Base-by-base conservation (phyloP, 2,329 filamentous ascomycete species). In the Trichothecium sympodiale region DNA sequence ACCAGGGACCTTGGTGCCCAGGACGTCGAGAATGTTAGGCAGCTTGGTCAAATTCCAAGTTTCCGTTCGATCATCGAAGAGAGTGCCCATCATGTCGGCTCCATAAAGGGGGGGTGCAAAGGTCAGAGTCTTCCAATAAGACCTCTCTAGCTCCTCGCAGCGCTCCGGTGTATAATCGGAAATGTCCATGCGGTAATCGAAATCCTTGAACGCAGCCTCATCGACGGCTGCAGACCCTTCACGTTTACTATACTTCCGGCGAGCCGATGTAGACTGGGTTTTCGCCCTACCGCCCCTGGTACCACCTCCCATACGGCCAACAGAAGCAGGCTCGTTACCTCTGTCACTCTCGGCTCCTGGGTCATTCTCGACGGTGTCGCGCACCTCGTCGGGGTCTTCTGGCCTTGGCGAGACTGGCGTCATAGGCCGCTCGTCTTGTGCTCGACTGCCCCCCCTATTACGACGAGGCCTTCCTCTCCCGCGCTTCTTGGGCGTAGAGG, bases 111-210 rank as follows among this genome's bases (percentile, higher is more conserved):
- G 91, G 38, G 85, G 80, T 32, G 89, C 93, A 60, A 93, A 98
- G 16, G 88, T 95, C 42, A 98, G 69, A 1, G 86, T 94, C 61
- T 93, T 95, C 91, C 91, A 98, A 61, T 98, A 98, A 30, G 80
- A 81, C 36, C 85, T 81, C 59, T 98, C 91, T 5, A 98, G 71
- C 54, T 98, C 91, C 47, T 93, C 86, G 53, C 91, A 96, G 40
- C 93, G 75, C 56, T 96, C 89, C 0, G 81, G 72, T 0, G 87
- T 94, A 54, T 83, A 98, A 36, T 96, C 86, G 5, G 88, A 83
- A 23, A 86, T 73, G 45, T 89, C 79, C 60, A 95, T 82, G 33
- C 76, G 78, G 55, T 96, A 96, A 53, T 96, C 83, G 54, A 94
- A 98, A 45, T 82, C 74, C 49, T 83, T 80, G 62, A 95, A 98